phyloP scores from a whole-genome alignment of 2,329 filamentous ascomycete genomes.

The Drechslerella dactyloides region DNA sequence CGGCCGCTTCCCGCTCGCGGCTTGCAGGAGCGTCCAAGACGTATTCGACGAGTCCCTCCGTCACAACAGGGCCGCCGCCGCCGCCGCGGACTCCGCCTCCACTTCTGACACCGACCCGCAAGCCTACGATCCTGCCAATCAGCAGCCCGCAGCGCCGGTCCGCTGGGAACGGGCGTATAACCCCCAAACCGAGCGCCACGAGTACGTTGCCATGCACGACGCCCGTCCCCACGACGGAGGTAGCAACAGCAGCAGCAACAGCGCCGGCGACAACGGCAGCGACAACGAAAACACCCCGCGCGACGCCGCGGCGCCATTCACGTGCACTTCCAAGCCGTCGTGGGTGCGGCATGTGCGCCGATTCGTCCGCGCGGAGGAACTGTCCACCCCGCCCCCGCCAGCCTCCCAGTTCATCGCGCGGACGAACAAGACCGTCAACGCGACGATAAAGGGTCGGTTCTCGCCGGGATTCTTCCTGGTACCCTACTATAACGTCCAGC shows the following conservation, averaged over 20 bases:
- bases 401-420: conserved; percentile 20
- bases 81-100: background rate
- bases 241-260: background rate
- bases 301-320: conserved; percentile 13
- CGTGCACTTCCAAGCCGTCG: conserved; percentile 26
- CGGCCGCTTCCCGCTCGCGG: conserved; percentile 29
- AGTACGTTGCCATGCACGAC: conserved; percentile 31
- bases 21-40: conserved; percentile 19
- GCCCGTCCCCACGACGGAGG: background rate
- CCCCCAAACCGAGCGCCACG: conserved; percentile 10
- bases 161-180: conserved; percentile 35
- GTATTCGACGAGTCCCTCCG: too few species aligned
- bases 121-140: background rate
- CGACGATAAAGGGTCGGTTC: conserved; percentile 16
- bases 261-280: background rate
- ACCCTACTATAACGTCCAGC: conserved; percentile 23
- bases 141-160: conserved; percentile 8
- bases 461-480: conserved; percentile 20
- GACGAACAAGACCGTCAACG: conserved; percentile 5
- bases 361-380: conserved; percentile 41
- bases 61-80: too few species aligned
- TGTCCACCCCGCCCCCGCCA: conserved; percentile 19
- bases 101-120: background rate
- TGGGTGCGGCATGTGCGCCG: conserved; percentile 34
- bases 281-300: background rate